Conservation (phyloP, 805 yeast genomes). For the Myxozyma neotropica region DNA sequence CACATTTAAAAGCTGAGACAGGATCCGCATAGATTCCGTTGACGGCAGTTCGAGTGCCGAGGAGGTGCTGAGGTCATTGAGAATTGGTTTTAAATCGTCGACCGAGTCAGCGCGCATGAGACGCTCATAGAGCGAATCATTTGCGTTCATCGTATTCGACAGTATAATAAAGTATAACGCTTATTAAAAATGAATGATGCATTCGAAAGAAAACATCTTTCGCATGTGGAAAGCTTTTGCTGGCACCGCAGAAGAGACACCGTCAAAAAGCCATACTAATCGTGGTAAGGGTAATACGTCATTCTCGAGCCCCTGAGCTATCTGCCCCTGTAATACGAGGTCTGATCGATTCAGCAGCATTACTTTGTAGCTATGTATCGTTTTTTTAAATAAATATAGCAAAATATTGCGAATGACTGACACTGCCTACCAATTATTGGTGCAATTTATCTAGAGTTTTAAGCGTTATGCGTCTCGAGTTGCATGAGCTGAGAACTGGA, state of each 20-base stretch:
- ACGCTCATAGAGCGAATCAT: not conserved
- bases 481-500: no score
- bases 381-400: no score
- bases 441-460: no score
- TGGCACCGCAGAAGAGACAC: not conserved
- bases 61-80: not conserved
- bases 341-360: no score
- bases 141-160: not conserved
- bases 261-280: not conserved
- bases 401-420: no score
- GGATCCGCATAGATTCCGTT: conserved; percentile 1
- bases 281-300: not conserved
- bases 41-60: not conserved
- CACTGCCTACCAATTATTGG: no score
- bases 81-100: not conserved
- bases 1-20: conserved; percentile 4
- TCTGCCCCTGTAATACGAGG: not conserved
- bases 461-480: no score
- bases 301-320: not conserved
- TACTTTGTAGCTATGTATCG: no score
- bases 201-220: no score
- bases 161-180: no score
- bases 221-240: no score
- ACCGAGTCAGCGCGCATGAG: not conserved
- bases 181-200: no score